Base-by-base conservation (phyloP, 768 basidiomycete species). In the Lactarius quietus region DNA sequence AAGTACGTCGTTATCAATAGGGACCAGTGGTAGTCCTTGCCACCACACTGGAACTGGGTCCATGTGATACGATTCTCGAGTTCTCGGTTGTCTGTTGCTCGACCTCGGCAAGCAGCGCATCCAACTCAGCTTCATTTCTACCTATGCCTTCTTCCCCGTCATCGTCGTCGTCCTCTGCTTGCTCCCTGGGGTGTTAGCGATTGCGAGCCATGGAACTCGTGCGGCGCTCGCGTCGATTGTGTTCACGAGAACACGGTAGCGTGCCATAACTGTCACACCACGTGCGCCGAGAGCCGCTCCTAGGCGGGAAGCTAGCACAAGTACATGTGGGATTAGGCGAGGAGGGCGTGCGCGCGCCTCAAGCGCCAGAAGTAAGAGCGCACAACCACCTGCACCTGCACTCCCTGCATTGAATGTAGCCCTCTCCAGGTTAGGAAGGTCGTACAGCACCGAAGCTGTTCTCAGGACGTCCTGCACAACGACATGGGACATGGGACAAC, bases 321-420 rank as follows among this genome's bases (percentile, higher is more conserved):
- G n/a, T n/a, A n/a, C n/a, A n/a, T n/a, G n/a, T n/a, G n/a, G n/a
- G n/a, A n/a, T n/a, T n/a, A n/a, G n/a, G n/a, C n/a, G n/a, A n/a
- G n/a, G n/a, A n/a, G n/a, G n/a, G n/a, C 83, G 82, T 12, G 76
- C 74, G 69, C 88, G 88, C 5, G 85, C 86, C 78, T 93, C 92
- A 39, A 92, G 75, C 0, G 87, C 83, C 59, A 91, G 80, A 29
- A 93, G 79, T 63, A 90, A 77, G 8, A 90, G 71, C 15, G 88
- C 92, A 71, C 87, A 87, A 6, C 90, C 89, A 3, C 38, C 58
- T 59, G 65, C 51, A 7, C 57, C 36, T 18, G 58, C 35, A 33
- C 56, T 36, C 12, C 20, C 15, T 29, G 55, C 29, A 28, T 29
- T 70, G 79, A 71, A 65, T 79, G 75, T 43, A 78, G 69, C 8